phyloP scores from a whole-genome alignment of 176 grass and related monocot species.

The Sorghum bicolor region DNA sequence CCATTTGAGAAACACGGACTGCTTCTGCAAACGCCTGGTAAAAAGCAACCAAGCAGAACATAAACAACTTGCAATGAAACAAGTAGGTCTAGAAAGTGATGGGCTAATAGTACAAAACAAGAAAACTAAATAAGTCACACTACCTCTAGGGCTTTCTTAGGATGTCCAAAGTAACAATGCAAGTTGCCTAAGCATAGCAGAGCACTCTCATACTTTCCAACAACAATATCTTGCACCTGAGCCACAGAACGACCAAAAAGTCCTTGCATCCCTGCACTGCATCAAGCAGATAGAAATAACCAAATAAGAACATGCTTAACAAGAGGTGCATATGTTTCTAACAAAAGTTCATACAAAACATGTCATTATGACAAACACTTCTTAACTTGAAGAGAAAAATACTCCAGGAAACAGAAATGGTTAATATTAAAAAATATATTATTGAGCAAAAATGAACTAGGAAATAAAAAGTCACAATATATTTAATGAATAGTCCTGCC shows the following conservation, averaged over 20 bases:
- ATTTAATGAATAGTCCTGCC: not conserved
- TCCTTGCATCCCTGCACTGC: slow-evolving; percentile 94
- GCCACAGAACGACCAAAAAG: slow-evolving; percentile 63
- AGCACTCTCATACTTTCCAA: slow-evolving; percentile 93
- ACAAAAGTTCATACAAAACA: not conserved
- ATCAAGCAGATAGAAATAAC: slow-evolving; percentile 32
- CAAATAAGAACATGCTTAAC: slow-evolving; percentile 12
- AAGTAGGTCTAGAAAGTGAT: slow-evolving; percentile 4
- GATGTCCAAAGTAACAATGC: slow-evolving; percentile 93
- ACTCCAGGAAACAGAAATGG: not conserved
- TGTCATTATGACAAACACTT: slow-evolving; percentile 25
- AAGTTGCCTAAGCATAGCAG: slow-evolving; percentile 87
- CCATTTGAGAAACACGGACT: slow-evolving; percentile 95
- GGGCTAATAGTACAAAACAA: not conserved
- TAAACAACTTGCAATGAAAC: slow-evolving; percentile 22
- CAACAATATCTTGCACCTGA: slow-evolving; percentile 59
- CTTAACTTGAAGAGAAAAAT: slow-evolving; percentile 4
- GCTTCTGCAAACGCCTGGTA: slow-evolving; percentile 94
- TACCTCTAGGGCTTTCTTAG: slow-evolving; percentile 96
- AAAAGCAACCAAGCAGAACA: slow-evolving; percentile 30
- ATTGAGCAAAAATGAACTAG: slow-evolving; percentile 16
- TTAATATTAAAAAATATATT: too few relatives aligned
- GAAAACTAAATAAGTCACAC: slow-evolving; percentile 19
- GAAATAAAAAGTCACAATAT: not conserved
- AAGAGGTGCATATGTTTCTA: not conserved